Evolutionary conservation across 2,329 filamentous ascomycete species (phyloP), one percentile per base, ranked within the genome.

Genomic region (Fusarium sp.): DNA sequence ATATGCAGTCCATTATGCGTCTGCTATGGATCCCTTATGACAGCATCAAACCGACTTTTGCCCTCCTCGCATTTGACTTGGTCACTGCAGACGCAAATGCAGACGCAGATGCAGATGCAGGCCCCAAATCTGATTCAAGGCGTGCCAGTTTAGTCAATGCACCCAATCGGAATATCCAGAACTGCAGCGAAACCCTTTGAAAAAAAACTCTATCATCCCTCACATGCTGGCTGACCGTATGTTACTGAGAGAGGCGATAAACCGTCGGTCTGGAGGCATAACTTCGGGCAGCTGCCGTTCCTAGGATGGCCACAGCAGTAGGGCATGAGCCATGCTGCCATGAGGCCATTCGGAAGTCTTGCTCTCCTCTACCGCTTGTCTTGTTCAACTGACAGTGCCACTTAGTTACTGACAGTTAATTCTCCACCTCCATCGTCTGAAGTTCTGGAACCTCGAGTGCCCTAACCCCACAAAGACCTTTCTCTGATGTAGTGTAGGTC

Each of bases 101-200:
- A 34, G 7, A 16, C 8, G 31, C 14, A 31, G 34, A 34, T 9
- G 31, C 16, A 34, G 23, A 62, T 44, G 44, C 54, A 69, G 56
- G 46, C 30, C 45, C 52, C 25, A 56, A 51, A 41, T 39, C 28
- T 45, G 48, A 51, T 25, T 25, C 23, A 59, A 66, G 69, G 69
- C 61, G 54, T 72, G 66, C 72, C 69, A 67, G 61, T 51, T 48
- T 63, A 34, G 34, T 19, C n/a, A 26, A 19, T 46, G 28, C 37
- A 54, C 16, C 63, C 58, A 63, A 65, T 67, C 49, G 66, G 37
- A 26, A 55, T 19, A 34, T 48, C 7, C n/a, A 37, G 59, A 42
- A 37, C 49, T 25, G 39, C 42, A 16, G 48, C 18, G 30, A 63
- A 50, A 49, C 53, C 37, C 49, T 55, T 44, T 16, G 25, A 45